Conservation (phyloP, 768 basidiomycete species). For the Tulasnella calospora region DNA sequence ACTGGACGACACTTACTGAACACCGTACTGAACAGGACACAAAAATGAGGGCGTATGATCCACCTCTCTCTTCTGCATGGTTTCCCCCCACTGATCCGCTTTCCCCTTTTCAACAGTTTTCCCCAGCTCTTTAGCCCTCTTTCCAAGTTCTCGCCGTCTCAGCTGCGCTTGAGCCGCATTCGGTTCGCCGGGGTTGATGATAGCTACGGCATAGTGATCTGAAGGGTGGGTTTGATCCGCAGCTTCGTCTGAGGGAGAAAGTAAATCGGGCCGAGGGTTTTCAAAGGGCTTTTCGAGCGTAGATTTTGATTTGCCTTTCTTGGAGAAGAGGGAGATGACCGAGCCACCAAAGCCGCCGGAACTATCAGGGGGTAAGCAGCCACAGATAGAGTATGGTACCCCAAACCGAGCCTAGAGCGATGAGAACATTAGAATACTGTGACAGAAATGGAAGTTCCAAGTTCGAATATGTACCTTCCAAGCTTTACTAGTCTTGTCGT, state of each 20-base stretch:
- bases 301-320: conserved; percentile 19
- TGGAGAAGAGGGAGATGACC: conserved; percentile 11
- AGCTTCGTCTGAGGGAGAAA: conserved; percentile 24
- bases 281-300: neutral
- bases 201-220: conserved; percentile 27
- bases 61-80: conserved; percentile 19
- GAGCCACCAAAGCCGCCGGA: neutral
- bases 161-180: conserved; percentile 10
- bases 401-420: conserved; percentile 44
- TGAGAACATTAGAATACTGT: neutral
- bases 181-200: conserved; percentile 20
- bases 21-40: conserved; percentile 16
- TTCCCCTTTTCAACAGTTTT: conserved; percentile 2
- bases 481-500: conserved; percentile 49
- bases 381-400: conserved; percentile 54
- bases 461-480: conserved; percentile 39
- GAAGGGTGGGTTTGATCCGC: conserved; percentile 29
- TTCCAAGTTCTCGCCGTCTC: neutral
- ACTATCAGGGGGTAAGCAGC: conserved; percentile 45
- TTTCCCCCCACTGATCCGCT: conserved; percentile 23
- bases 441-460: neutral
- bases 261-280: conserved; percentile 29
- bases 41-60: conserved; percentile 18
- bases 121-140: neutral
- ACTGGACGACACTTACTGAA: neutral